A percentile compares a stretch with the other conserved stretches of the same genome.
phyloP scores from a whole-genome alignment of 1,139 yeast genomes.

The Pichia kudriavzevii region DNA sequence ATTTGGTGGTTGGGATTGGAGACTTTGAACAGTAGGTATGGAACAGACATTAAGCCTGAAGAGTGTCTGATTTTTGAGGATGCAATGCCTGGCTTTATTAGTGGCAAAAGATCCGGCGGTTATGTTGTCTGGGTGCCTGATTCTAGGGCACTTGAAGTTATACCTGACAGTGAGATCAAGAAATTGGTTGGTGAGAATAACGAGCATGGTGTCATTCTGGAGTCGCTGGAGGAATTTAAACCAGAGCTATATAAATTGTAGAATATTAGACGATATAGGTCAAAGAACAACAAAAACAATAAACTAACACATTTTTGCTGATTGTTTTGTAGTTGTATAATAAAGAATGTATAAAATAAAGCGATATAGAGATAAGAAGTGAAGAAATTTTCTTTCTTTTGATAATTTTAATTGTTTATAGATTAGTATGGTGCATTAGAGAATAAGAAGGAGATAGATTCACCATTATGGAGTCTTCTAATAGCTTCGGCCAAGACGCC shows the following conservation, averaged over 20 bases:
- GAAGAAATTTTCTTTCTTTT: not conserved
- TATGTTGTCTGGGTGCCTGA: slow-evolving; percentile 92
- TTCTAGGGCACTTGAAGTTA: slow-evolving; percentile 37
- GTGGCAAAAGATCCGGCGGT: slow-evolving; percentile 82
- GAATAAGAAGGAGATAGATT: slow-evolving; percentile 85
- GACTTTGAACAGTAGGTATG: slow-evolving; percentile 19
- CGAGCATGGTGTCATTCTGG: slow-evolving; percentile 49
- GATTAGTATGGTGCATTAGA: slow-evolving; percentile 56
- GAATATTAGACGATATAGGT: not conserved
- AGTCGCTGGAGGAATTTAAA: slow-evolving; percentile 49
- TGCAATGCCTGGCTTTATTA: slow-evolving; percentile 80
- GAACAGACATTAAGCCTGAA: slow-evolving; percentile 48
- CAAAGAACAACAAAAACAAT: not conserved
- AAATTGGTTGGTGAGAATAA: slow-evolving; percentile 33
- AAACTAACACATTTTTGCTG: not conserved
- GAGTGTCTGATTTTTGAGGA: slow-evolving; percentile 92
- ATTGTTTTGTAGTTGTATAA: not conserved
- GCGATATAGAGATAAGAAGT: not conserved
- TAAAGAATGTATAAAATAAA: not conserved
- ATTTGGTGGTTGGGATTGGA: slow-evolving; percentile 78
- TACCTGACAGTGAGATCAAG: slow-evolving; percentile 35
- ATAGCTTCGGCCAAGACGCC: slow-evolving; percentile 94
- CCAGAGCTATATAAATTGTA: slow-evolving; percentile 38
- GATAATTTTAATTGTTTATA: not conserved
- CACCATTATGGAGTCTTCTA: slow-evolving; percentile 95